phyloP scores from a whole-genome alignment of 1,284 basidiomycete genomes.

The Salmacisia buchloeana region DNA sequence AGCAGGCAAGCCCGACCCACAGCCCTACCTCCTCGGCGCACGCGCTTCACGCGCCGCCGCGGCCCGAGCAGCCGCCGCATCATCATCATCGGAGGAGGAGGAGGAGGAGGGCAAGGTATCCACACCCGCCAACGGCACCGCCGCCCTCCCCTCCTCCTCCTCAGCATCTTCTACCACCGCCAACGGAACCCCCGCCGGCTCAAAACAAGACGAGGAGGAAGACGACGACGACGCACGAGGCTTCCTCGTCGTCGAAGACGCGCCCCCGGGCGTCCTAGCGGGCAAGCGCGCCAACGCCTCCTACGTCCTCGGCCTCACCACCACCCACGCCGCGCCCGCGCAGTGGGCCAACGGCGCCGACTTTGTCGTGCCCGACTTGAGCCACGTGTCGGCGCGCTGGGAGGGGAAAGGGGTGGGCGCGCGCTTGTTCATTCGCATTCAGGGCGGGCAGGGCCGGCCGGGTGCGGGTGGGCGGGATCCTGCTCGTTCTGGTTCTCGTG shows the following conservation, averaged over 20 bases:
- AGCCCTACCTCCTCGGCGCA: constrained; percentile 46
- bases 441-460: background rate
- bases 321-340: constrained; percentile 41
- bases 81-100: too few species aligned
- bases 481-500: too few species aligned
- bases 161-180: too few species aligned
- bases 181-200: too few species aligned
- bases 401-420: constrained; percentile 24
- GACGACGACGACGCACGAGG: constrained; percentile 24
- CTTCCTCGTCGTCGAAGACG: constrained; percentile 48
- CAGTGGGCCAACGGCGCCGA: constrained; percentile 39
- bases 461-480: too few species aligned
- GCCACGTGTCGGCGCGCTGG: constrained; percentile 40
- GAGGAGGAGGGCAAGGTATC: too few species aligned
- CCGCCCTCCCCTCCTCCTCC: background rate
- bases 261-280: constrained; percentile 41
- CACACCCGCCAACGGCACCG: background rate
- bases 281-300: constrained; percentile 43
- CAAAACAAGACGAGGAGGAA: too few species aligned
- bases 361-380: constrained; percentile 42
- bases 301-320: constrained; percentile 35
- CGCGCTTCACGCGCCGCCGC: background rate
- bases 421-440: constrained; percentile 3
- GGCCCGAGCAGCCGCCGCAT: background rate
- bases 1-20: constrained; percentile 44